These are phyloP conservation scores for Stephania cephalantha DNA, from an alignment of 164 flowering plant genomes.

Conservation along the genomic window DNA sequence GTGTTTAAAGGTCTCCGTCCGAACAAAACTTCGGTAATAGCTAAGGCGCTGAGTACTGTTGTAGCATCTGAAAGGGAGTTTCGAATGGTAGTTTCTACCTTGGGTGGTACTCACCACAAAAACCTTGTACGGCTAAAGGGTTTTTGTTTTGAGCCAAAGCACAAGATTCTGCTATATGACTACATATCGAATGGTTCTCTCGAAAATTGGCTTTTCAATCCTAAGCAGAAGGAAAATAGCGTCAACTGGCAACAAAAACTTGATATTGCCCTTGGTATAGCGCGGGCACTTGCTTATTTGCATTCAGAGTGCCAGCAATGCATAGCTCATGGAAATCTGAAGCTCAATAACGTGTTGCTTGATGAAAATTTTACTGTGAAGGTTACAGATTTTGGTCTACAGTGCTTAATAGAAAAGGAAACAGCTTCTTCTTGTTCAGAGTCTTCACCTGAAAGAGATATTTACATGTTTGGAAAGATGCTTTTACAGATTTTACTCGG, in stretches of 20 bases:
- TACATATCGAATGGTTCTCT: conserved; percentile 37
- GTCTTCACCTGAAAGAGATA: conserved; percentile 39
- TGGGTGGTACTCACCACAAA: conserved; percentile 47
- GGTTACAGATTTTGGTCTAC: conserved; percentile 43
- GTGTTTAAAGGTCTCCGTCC: conserved; percentile 37
- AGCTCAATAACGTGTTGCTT: conserved; percentile 43
- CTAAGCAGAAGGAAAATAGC: conserved; percentile 11
- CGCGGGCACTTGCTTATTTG: conserved; percentile 45
- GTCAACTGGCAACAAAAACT: conserved; percentile 31
- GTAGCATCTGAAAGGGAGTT: conserved; percentile 40
- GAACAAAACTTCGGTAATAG: conserved; percentile 29
- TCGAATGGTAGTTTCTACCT: conserved; percentile 31
- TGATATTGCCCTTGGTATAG: conserved; percentile 43
- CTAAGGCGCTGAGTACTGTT: conserved; percentile 29
- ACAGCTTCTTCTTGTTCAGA: conserved; percentile 29
- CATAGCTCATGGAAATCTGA: conserved; percentile 47
- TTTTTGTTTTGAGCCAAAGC: conserved; percentile 41
- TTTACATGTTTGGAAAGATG: conserved; percentile 43
- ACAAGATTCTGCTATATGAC: conserved; percentile 35
- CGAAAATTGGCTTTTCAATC: conserved; percentile 35
- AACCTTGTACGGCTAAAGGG: conserved; percentile 48
- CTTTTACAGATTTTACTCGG: conserved; percentile 32
- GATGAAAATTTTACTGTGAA: conserved; percentile 46
- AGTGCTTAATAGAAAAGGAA: conserved; percentile 20
- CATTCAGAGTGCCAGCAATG: conserved; percentile 44